Evolutionary conservation across 192 early-diverging fungal species (phyloP), one percentile per base, ranked within the genome.

Genomic region (Backusella tuberculispora): DNA sequence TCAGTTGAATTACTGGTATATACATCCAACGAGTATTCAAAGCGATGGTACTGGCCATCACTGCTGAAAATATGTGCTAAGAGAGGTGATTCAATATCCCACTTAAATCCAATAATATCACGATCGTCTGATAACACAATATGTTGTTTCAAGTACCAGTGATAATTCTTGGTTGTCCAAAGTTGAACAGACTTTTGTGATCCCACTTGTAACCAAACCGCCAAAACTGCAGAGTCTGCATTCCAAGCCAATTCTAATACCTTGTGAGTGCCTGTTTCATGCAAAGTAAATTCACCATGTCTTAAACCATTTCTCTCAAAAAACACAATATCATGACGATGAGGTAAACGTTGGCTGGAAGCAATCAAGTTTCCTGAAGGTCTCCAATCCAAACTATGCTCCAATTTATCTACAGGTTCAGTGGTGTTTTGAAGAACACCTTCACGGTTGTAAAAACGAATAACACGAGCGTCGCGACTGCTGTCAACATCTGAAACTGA

Each of bases 121-220:
- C 82, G 79, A 14, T 81, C 82, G 29, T 73, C 65, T 3, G 79
- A 71, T 5, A 87, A 72, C 0, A 84, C 77, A 17, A 97, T 84
- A 68, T 97, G 92, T 82, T 97, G 95, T 81, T 96, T 96, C 67
- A 98, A 71, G 76, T 98, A 98, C 92, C 95, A 99, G 79, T 97
- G 89, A 83, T 99, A 99, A 88, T 99, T 99, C 68, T 88, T 90
- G 79, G 91, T 93, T 0, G 93, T 84, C 95, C 96, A 99, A 64
- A 99, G 84, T 79, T 99, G 95, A 63, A 99, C 60, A 38, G 37
- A 13, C 21, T 76, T 64, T 63, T 78, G 41, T 34, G 34, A 26
- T 12, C 48, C 50, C 65, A 81, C 63, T 53, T 86, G 71, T 34
- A 92, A 77, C 84, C 87, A 88, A 5, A 95, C 85, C 6, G 95